Conservation (phyloP, 257 asterid genomes). For the Ballota nigra region DNA sequence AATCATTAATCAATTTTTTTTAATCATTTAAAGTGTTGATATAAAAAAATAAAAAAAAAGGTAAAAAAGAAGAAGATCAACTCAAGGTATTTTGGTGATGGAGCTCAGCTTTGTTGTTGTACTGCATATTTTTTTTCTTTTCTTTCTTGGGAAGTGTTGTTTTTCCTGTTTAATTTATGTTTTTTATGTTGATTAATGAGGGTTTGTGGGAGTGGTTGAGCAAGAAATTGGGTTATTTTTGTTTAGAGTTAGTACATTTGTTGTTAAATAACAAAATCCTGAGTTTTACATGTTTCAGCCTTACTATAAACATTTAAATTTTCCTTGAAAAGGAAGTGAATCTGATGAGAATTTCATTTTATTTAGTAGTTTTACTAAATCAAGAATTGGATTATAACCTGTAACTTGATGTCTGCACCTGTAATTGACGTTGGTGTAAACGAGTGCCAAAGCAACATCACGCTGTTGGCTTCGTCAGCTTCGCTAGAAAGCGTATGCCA, state of each 20-base stretch:
- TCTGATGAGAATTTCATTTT: constrained; percentile 16
- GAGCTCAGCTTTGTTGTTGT: neutral
- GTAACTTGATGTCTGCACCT: constrained; percentile 54
- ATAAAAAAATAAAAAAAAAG: too few relatives aligned
- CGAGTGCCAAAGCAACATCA: constrained; percentile 46
- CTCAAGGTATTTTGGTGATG: neutral
- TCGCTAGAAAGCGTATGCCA: constrained; percentile 41
- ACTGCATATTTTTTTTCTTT: neutral
- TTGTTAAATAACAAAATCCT: neutral
- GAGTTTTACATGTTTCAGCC: neutral
- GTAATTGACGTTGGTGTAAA: constrained; percentile 44
- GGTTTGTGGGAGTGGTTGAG: neutral
- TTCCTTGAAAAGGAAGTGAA: neutral
- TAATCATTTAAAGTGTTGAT: neutral
- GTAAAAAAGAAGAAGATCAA: too few relatives aligned
- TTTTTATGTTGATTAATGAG: neutral
- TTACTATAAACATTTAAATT: neutral
- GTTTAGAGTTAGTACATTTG: neutral
- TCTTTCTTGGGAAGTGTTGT: neutral
- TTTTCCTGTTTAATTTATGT: neutral
- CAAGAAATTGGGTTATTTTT: neutral
- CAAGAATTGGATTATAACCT: constrained; percentile 14
- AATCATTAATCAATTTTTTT: neutral
- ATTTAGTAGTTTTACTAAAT: constrained; percentile 19
- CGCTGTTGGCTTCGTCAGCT: constrained; percentile 46